Conservation (phyloP, 2,329 filamentous ascomycete genomes). For the Diaporthe sp. region DNA sequence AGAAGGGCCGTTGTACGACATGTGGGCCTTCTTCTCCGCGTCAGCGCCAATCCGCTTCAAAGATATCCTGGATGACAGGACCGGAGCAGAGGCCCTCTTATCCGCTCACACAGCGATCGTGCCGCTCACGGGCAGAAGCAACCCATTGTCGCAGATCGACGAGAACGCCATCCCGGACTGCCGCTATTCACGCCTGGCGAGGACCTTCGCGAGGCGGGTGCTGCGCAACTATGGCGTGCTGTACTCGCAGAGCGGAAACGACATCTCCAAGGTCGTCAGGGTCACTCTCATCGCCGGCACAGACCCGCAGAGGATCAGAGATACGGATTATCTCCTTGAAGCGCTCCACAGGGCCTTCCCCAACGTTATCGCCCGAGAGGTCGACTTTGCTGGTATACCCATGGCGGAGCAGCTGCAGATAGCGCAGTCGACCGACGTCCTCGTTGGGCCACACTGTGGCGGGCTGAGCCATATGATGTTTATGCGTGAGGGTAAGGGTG, state of each 20-base stretch:
- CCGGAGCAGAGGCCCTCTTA: background rate
- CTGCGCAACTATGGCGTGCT: background rate
- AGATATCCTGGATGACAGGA: background rate
- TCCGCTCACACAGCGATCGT: background rate
- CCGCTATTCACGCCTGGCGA: background rate
- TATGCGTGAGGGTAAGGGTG: background rate
- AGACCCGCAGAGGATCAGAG: background rate
- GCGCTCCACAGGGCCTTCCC: background rate
- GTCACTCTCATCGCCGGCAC: background rate
- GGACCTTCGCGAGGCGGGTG: background rate
- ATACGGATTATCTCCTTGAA: background rate
- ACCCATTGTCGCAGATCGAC: background rate
- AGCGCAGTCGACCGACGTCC: background rate
- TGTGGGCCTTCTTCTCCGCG: background rate
- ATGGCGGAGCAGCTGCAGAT: background rate
- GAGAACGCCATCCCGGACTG: background rate
- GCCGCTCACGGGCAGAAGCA: background rate
- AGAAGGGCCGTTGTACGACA: background rate
- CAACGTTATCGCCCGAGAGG: background rate
- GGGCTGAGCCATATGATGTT: background rate
- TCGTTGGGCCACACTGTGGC: background rate
- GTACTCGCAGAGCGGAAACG: background rate
- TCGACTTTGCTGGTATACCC: background rate
- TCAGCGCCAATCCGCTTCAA: background rate
- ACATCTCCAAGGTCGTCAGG: background rate